Evolutionary conservation across 768 basidiomycete genomes (phyloP), one percentile per base, ranked within the genome.

Genomic region (Mycena vitilis): DNA sequence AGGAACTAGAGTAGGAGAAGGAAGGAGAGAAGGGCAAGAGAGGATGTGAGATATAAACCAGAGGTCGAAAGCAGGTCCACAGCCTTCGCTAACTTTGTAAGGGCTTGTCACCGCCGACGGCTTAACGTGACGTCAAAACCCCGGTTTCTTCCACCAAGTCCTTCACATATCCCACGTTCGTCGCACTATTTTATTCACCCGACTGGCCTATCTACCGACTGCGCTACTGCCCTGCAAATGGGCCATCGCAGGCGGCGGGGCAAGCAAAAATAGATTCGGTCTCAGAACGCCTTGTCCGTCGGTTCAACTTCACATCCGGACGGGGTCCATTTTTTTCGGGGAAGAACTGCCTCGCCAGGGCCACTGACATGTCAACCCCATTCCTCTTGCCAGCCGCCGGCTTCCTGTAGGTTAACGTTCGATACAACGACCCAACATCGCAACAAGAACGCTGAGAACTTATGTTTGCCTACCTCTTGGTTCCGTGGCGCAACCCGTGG

Each of bases 1-100:
- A 23, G 64, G 63, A 68, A 66, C 62, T 75, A 72, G 68, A 72
- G 69, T 68, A 63, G 71, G 72, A 67, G 72, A 75, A 74, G 71
- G 74, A 74, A 72, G 75, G 72, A 58, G 66, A 71, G 48, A 44
- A 52, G 37, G 62, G 11, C 54, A 40, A n/a, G 10, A 55, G 53
- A 38, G 60, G 55, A 42, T 63, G 53, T 55, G 36, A 45, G 38
- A 25, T 30, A 25, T 62, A 53, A 42, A 62, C 34, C 61, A 12
- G 36, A 20, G 38, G 45, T 62, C 34, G 15, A 55, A 60, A 38
- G 13, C 45, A 30, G 23, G 7, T 40, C 52, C 61, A 63, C 59
- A 60, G 59, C 59, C 59, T 60, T 37, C 53, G 52, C 52, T 53
- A 53, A 23, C 11, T 23, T 8, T 49, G 6, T 25, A 6, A 30